phyloP scores from a whole-genome alignment of 1,284 basidiomycete genomes.

The Apiotrichum domesticum region DNA sequence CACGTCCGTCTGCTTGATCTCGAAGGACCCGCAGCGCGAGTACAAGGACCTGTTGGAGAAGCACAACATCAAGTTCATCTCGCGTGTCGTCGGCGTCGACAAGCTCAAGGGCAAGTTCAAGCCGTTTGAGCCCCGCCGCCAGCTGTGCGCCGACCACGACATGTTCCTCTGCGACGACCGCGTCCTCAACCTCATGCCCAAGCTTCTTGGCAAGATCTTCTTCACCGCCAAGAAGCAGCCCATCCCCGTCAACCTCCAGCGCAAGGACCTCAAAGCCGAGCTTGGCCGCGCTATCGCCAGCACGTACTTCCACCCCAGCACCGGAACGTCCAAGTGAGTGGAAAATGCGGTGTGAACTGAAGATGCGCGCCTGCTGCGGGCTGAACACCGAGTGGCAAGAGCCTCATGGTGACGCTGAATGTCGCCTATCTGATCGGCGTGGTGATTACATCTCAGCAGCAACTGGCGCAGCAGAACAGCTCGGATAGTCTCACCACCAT shows the following conservation, averaged over 20 bases:
- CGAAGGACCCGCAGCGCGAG: conserved; percentile 90
- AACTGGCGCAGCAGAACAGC: no score
- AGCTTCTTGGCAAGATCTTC: conserved; percentile 81
- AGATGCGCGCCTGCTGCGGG: no score
- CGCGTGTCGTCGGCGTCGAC: conserved; percentile 81
- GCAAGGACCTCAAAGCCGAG: conserved; percentile 81
- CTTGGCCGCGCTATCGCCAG: conserved; percentile 83
- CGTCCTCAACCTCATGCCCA: conserved; percentile 78
- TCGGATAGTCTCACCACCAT: no score
- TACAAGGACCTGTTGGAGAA: conserved; percentile 84
- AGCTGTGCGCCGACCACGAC: conserved; percentile 80
- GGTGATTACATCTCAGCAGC: no score
- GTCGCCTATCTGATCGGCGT: no score
- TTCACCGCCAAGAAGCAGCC: conserved; percentile 97
- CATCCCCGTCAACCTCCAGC: conserved; percentile 77
- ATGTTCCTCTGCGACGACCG: conserved; percentile 91
- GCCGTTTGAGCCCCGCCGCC: conserved; percentile 79
- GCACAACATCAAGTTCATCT: conserved; percentile 78
- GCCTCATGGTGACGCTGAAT: no score
- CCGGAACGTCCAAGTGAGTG: conserved; percentile 79
- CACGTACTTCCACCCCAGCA: conserved; percentile 89
- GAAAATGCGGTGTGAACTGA: no score
- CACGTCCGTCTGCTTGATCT: conserved; percentile 77
- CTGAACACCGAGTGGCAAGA: no score
- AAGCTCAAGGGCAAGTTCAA: conserved; percentile 91